These are phyloP conservation scores for Talaromyces sp. DNA, from an alignment of 2,329 filamentous ascomycete genomes.

Conservation along the genomic window DNA sequence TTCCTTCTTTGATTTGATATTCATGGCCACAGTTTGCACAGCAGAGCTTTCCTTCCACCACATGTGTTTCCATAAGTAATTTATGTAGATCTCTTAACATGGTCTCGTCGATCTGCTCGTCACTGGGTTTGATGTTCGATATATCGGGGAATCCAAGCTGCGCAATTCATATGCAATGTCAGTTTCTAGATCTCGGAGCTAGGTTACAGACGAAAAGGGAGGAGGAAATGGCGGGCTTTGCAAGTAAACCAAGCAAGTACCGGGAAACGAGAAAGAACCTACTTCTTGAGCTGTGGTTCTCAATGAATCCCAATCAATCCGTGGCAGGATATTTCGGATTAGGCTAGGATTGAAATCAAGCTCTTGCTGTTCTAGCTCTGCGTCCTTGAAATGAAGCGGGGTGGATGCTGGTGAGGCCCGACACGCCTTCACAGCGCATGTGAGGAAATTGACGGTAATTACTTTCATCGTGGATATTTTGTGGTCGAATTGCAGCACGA, in stretches of 20 bases:
- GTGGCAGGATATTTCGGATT: slow-evolving; percentile 77
- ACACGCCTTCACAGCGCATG: slow-evolving; percentile 93
- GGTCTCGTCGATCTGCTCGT: slow-evolving; percentile 65
- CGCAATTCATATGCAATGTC: not conserved
- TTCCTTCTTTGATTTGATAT: slow-evolving; percentile 91
- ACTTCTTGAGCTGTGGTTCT: slow-evolving; percentile 68
- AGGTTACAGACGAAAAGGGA: not conserved
- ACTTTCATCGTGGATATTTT: slow-evolving; percentile 70
- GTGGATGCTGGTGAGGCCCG: slow-evolving; percentile 76
- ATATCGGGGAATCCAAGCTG: slow-evolving; percentile 77
- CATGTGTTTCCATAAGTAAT: slow-evolving; percentile 82
- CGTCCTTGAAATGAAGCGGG: slow-evolving; percentile 87
- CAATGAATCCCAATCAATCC: slow-evolving; percentile 84
- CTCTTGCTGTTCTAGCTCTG: slow-evolving; percentile 81
- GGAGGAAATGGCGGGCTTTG: not conserved
- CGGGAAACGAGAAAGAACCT: not conserved
- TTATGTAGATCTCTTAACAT: slow-evolving; percentile 74
- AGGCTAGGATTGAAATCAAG: slow-evolving; percentile 77
- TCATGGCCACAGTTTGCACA: slow-evolving; percentile 91
- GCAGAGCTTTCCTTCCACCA: slow-evolving; percentile 81
- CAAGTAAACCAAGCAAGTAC: not conserved
- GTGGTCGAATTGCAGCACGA: not conserved
- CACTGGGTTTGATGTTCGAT: slow-evolving; percentile 61
- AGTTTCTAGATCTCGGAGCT: not conserved
- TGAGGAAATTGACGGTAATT: slow-evolving; percentile 92